phyloP scores from a whole-genome alignment of 306 rosid genomes.

The Alnus rubra region DNA sequence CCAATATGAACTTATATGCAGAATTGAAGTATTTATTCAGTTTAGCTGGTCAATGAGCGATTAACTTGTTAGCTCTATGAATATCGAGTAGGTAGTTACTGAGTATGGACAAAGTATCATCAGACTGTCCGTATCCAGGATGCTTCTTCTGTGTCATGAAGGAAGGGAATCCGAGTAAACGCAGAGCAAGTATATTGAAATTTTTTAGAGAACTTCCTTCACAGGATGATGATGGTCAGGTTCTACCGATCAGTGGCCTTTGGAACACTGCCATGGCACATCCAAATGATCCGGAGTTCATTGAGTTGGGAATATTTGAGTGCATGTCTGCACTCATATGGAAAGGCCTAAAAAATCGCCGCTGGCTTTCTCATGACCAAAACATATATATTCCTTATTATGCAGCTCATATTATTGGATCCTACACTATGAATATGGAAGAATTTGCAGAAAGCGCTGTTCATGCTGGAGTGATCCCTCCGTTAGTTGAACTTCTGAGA shows the following conservation, averaged over 20 bases:
- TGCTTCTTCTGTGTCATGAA: constrained; percentile 99
- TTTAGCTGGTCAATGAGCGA: constrained; percentile 36
- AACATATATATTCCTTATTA: constrained; percentile 96
- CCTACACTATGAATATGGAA: constrained; percentile 98
- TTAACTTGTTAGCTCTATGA: constrained; percentile 29
- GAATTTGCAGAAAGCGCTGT: constrained; percentile 88
- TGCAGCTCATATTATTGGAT: constrained; percentile 96
- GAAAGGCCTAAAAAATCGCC: constrained; percentile 95
- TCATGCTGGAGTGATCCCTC: constrained; percentile 87
- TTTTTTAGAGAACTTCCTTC: constrained; percentile 93
- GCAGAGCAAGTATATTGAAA: constrained; percentile 83
- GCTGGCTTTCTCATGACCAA: constrained; percentile 98
- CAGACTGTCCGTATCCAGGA: constrained; percentile 98
- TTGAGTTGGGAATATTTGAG: constrained; percentile 89
- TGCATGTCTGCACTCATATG: constrained; percentile 94
- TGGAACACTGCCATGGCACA: constrained; percentile 99
- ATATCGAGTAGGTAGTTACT: constrained; percentile 21
- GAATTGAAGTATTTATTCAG: constrained; percentile 40
- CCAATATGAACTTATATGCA: constrained; percentile 25
- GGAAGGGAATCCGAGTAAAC: constrained; percentile 95
- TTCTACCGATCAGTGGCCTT: constrained; percentile 98
- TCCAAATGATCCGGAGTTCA: constrained; percentile 96
- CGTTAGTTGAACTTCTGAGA: constrained; percentile 88
- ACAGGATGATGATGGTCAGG: constrained; percentile 98
- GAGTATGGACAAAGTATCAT: constrained; percentile 78